Evolutionary conservation across 108 stramenopile genomes (phyloP).

Genomic region (Cyclotella cryptica): DNA sequence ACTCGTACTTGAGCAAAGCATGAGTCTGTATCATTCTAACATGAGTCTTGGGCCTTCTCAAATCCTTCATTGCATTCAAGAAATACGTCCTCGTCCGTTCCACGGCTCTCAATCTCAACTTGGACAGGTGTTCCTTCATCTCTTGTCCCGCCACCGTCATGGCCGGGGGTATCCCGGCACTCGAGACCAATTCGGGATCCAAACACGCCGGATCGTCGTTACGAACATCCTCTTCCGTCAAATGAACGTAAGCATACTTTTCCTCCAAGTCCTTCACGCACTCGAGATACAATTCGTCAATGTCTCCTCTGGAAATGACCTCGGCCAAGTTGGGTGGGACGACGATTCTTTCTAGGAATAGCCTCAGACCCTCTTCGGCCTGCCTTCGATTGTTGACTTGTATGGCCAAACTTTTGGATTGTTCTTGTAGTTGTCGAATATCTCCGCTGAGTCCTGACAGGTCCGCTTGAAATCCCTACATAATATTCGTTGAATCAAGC

Average conservation of each 20-base stretch:
- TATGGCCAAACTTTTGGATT: slow-evolving; percentile 83
- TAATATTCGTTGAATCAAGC: background rate
- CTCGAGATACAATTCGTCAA: slow-evolving; percentile 89
- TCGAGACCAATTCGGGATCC: slow-evolving; percentile 59
- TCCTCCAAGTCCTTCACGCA: slow-evolving; percentile 90
- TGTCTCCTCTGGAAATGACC: slow-evolving; percentile 88
- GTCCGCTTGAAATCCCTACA: slow-evolving; percentile 98
- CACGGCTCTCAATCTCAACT: slow-evolving; percentile 90
- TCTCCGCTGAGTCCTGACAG: slow-evolving; percentile 96
- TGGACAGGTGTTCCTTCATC: slow-evolving; percentile 87
- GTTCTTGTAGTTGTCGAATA: slow-evolving; percentile 95
- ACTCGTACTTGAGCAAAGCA: slow-evolving; percentile 88
- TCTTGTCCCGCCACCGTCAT: slow-evolving; percentile 91
- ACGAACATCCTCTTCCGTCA: slow-evolving; percentile 39
- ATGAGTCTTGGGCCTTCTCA: slow-evolving; percentile 91
- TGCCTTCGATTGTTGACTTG: slow-evolving; percentile 92
- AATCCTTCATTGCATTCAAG: slow-evolving; percentile 74
- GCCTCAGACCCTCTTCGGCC: slow-evolving; percentile 89
- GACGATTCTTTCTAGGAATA: slow-evolving; percentile 92
- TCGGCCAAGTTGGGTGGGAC: slow-evolving; percentile 87
- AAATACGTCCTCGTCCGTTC: slow-evolving; percentile 90
- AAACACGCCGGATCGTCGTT: slow-evolving; percentile 41
- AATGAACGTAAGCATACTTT: slow-evolving; percentile 83
- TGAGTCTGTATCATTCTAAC: slow-evolving; percentile 96
- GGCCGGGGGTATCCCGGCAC: slow-evolving; percentile 73